These are phyloP conservation scores for Kluyveromyces sp. DNA, from an alignment of 1,139 yeast species.

Conservation along the genomic window DNA sequence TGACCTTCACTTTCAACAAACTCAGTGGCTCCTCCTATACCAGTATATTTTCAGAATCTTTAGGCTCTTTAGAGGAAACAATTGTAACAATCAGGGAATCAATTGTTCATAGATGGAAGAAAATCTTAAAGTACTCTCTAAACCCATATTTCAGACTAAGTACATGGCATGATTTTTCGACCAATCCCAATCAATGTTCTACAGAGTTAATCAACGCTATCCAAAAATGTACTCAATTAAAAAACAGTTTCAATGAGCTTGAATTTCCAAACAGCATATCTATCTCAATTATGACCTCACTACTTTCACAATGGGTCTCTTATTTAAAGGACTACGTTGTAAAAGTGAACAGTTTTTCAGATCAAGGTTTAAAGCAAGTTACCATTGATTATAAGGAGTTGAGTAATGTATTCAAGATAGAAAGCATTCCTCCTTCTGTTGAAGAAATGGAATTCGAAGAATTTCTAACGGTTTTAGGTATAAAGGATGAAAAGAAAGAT, in stretches of 20 bases:
- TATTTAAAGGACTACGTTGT: conserved; percentile 52
- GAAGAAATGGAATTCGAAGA: conserved; percentile 34
- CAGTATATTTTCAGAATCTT: conserved; percentile 20
- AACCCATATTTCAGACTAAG: conserved; percentile 25
- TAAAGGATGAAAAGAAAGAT: conserved; percentile 35
- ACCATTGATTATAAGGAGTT: conserved; percentile 44
- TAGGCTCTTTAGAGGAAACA: conserved; percentile 16
- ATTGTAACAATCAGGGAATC: conserved; percentile 21
- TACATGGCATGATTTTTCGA: conserved; percentile 17
- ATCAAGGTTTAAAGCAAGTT: conserved; percentile 50
- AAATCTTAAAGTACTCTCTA: conserved; percentile 23
- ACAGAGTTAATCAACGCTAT: conserved; percentile 24
- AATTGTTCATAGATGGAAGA: conserved; percentile 24
- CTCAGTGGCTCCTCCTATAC: conserved; percentile 8
- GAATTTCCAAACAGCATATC: conserved; percentile 21
- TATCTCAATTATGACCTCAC: conserved; percentile 30
- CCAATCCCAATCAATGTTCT: conserved; percentile 11
- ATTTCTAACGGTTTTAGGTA: conserved; percentile 32
- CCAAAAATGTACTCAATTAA: conserved; percentile 16
- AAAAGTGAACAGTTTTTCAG: conserved; percentile 55
- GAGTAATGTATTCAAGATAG: conserved; percentile 33
- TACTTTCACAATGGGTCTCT: conserved; percentile 42
- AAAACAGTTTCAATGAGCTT: conserved; percentile 30
- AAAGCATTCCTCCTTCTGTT: conserved; percentile 29
- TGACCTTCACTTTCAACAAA: conserved; percentile 9